Conservation (phyloP, 768 basidiomycete genomes). For the Daedaleopsis sinensis region DNA sequence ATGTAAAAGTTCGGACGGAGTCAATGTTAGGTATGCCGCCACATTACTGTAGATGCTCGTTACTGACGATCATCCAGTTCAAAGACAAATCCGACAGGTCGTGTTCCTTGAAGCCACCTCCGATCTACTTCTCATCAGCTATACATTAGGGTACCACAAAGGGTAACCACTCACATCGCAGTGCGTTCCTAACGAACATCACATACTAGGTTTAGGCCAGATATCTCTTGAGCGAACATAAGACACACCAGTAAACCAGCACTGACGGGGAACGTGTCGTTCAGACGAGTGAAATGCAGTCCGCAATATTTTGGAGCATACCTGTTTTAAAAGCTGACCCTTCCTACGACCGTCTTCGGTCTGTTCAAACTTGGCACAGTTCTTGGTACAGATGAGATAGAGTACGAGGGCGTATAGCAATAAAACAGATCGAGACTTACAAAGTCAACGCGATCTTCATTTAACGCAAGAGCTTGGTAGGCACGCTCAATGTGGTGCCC, state of each 20-base stretch:
- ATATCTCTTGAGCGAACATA: not conserved
- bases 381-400: conserved; percentile 36
- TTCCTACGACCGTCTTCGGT: conserved; percentile 52
- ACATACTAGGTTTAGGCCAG: not conserved
- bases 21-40: too few relatives aligned
- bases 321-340: conserved; percentile 66
- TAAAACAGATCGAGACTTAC: conserved; percentile 40
- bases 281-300: not conserved
- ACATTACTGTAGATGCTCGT: too few relatives aligned
- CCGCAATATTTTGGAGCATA: conserved; percentile 21
- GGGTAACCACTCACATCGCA: conserved; percentile 30
- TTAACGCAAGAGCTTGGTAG: conserved; percentile 70
- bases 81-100: conserved; percentile 69
- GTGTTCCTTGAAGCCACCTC: conserved; percentile 69
- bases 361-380: conserved; percentile 66
- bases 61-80: conserved; percentile 63
- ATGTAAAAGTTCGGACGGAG: not conserved
- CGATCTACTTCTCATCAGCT: conserved; percentile 47
- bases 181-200: conserved; percentile 26
- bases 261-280: conserved; percentile 38
- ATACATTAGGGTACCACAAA: too few relatives aligned
- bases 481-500: conserved; percentile 67
- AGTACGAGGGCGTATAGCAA: not conserved
- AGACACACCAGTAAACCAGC: conserved; percentile 69
- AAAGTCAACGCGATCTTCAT: conserved; percentile 70